Evolutionary conservation across 2,329 filamentous ascomycete genomes (phyloP).

Genomic region (Stachybotrys echinatus): DNA sequence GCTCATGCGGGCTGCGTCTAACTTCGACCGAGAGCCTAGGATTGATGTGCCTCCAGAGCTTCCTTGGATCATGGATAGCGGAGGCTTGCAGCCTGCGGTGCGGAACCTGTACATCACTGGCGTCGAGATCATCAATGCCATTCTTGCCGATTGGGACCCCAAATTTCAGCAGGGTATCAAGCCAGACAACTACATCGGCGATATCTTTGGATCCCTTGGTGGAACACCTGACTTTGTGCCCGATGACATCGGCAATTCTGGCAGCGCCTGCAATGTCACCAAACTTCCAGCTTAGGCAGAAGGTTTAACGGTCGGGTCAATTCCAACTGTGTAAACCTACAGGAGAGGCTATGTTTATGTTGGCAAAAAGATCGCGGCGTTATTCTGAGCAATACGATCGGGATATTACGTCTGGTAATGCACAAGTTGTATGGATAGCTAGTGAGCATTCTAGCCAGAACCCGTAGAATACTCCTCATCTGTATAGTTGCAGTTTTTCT

Average conservation of each 20-base stretch:
- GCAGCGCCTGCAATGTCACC: neutral
- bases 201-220: slow-evolving; percentile 10
- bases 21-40: slow-evolving; percentile 12
- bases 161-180: slow-evolving; percentile 5
- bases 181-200: slow-evolving; percentile 9
- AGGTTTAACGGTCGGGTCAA: no score
- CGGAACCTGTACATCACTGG: slow-evolving; percentile 8
- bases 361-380: no score
- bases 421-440: no score
- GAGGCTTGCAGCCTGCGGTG: slow-evolving; percentile 6
- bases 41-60: slow-evolving; percentile 3
- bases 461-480: no score
- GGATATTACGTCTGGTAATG: no score
- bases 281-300: neutral
- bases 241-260: neutral
- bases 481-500: no score
- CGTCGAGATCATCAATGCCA: slow-evolving; percentile 8
- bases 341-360: no score
- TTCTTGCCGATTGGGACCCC: slow-evolving; percentile 6
- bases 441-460: no score
- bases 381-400: no score
- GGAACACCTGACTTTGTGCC: slow-evolving; percentile 8
- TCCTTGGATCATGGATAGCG: slow-evolving; percentile 5
- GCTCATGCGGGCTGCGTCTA: slow-evolving; percentile 8
- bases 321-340: no score